phyloP scores from a whole-genome alignment of 148 eudicot species.

The Rhododendron kiyosumense region DNA sequence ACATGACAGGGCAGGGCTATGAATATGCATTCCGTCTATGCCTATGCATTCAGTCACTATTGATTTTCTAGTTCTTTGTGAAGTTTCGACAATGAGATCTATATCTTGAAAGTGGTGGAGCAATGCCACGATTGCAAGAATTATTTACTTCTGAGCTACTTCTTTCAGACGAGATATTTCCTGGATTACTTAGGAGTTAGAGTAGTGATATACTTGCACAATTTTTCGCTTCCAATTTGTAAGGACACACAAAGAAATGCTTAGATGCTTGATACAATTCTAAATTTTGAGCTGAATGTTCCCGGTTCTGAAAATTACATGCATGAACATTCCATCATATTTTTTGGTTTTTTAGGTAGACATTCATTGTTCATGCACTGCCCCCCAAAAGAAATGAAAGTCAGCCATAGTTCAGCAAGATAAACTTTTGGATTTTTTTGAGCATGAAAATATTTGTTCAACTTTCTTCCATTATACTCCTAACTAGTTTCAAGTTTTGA shows the following conservation, averaged over 20 bases:
- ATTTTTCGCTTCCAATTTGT: not conserved
- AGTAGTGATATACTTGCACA: not conserved
- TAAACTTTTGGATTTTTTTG: not conserved
- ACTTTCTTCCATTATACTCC: not conserved
- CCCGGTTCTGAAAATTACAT: not conserved
- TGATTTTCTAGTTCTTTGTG: not conserved
- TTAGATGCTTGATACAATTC: not conserved
- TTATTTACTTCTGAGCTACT: not conserved
- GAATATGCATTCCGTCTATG: not conserved
- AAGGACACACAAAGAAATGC: not conserved
- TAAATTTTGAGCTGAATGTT: not conserved
- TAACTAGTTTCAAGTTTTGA: not conserved
- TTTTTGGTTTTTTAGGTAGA: not conserved
- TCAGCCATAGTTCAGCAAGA: not conserved
- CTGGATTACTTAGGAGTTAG: not conserved
- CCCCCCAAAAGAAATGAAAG: not conserved
- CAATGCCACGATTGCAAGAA: not conserved
- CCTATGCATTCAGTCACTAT: not conserved
- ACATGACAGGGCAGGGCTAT: not conserved
- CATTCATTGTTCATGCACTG: not conserved
- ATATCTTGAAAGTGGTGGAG: not conserved
- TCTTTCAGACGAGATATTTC: not conserved
- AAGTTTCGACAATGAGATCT: not conserved
- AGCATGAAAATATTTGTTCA: not conserved
- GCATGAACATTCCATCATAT: not conserved